phyloP scores from a whole-genome alignment of 148 eudicot genomes.

The Nepenthes gracilis region DNA sequence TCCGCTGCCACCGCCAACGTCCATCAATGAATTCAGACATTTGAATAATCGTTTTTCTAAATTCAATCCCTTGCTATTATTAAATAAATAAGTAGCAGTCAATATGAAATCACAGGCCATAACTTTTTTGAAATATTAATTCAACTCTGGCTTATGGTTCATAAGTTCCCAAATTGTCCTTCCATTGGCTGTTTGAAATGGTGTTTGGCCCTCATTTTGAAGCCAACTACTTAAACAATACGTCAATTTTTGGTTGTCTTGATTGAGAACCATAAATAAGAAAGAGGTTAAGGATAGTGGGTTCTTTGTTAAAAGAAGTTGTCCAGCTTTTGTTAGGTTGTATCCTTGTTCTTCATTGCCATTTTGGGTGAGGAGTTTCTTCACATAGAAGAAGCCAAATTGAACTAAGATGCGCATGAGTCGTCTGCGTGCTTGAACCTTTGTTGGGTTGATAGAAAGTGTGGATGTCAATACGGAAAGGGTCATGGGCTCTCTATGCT shows the following conservation, averaged over 20 bases:
- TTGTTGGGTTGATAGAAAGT: conserved; percentile 3
- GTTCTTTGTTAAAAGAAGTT: conserved; percentile 17
- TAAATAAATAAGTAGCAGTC: conserved; percentile 2
- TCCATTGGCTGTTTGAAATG: conserved; percentile 19
- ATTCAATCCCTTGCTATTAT: neutral
- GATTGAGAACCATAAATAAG: conserved; percentile 10
- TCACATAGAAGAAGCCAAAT: conserved; percentile 9
- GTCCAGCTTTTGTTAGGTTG: conserved; percentile 14
- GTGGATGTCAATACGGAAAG: too few species aligned
- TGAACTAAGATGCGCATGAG: conserved; percentile 20
- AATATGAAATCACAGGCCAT: conserved; percentile 29
- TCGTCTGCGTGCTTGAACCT: conserved; percentile 5
- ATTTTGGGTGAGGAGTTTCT: neutral
- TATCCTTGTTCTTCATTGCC: conserved; percentile 4
- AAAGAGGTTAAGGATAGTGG: conserved; percentile 9
- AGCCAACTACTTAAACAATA: conserved; percentile 16
- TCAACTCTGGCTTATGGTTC: conserved; percentile 2
- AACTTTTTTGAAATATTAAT: conserved; percentile 11
- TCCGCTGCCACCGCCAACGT: conserved; percentile 17
- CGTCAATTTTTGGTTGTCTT: conserved; percentile 7
- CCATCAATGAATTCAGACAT: conserved; percentile 9
- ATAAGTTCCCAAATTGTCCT: conserved; percentile 14
- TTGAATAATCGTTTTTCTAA: neutral
- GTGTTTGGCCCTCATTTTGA: conserved; percentile 3
- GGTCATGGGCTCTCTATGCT: too few species aligned